Conservation (phyloP, 1,284 basidiomycete genomes). For the Fistulinella cinereoalba region DNA sequence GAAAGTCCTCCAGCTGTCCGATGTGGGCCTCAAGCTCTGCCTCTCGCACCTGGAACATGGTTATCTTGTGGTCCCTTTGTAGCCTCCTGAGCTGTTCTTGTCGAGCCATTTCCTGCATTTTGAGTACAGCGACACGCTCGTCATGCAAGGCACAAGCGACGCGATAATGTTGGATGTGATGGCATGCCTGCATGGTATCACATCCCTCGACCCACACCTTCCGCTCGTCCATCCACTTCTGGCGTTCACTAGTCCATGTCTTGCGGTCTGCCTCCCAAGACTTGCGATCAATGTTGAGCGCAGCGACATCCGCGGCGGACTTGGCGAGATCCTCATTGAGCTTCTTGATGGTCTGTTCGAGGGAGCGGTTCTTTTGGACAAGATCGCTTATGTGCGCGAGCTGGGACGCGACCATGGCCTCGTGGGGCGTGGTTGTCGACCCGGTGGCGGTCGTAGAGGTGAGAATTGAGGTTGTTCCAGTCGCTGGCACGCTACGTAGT, state of each 20-base stretch:
- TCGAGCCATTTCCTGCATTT: constrained; percentile 50
- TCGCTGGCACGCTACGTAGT: constrained; percentile 17
- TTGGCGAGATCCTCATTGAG: constrained; percentile 47
- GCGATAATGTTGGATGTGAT: constrained; percentile 60
- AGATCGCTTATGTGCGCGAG: constrained; percentile 66
- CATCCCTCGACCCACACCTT: constrained; percentile 57
- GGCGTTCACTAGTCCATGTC: constrained; percentile 42
- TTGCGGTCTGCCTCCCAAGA: constrained; percentile 34
- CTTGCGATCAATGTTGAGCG: constrained; percentile 19
- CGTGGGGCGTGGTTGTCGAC: constrained; percentile 39
- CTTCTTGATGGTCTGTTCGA: constrained; percentile 56
- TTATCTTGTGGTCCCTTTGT: constrained; percentile 62
- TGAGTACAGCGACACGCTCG: constrained; percentile 47
- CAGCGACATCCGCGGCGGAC: constrained; percentile 16
- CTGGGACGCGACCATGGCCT: constrained; percentile 53
- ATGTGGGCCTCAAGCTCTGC: constrained; percentile 54
- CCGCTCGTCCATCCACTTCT: constrained; percentile 52
- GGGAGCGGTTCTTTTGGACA: constrained; percentile 57
- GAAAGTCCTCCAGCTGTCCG: constrained; percentile 43
- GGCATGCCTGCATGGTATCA: constrained; percentile 57
- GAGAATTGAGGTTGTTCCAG: constrained; percentile 28
- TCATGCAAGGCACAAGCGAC: constrained; percentile 51
- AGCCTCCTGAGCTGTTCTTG: constrained; percentile 53
- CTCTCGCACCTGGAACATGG: constrained; percentile 60
- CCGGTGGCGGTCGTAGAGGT: constrained; percentile 31